Evolutionary conservation across 176 grass and related monocot species (phyloP).

Genomic region (Oryza rufipogon): DNA sequence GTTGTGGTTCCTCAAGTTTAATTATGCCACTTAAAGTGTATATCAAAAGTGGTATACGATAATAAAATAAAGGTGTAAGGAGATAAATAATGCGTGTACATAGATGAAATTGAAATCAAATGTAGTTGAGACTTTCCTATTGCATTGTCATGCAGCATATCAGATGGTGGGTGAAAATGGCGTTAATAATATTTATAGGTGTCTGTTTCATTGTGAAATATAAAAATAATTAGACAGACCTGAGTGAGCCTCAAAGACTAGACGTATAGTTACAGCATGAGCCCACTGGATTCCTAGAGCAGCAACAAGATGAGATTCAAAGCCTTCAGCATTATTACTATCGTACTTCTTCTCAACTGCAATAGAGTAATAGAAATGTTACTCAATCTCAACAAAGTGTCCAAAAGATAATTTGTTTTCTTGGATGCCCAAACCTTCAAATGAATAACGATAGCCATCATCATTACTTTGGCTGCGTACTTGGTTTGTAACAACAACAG

Average conservation of each 20-base stretch:
- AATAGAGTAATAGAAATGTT: constrained; percentile 37
- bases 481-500: constrained; percentile 96
- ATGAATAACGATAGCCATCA: constrained; percentile 71
- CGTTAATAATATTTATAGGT: constrained; percentile 3
- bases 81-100: constrained; percentile 5
- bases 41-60: not conserved
- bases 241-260: constrained; percentile 96
- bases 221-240: constrained; percentile 51
- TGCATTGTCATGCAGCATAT: constrained; percentile 8
- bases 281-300: constrained; percentile 93
- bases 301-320: constrained; percentile 89
- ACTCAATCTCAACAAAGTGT: constrained; percentile 18
- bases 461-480: constrained; percentile 80
- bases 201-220: not conserved
- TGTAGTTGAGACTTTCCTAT: not conserved
- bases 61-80: not conserved
- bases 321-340: constrained; percentile 40
- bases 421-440: constrained; percentile 73
- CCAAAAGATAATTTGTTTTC: constrained; percentile 1
- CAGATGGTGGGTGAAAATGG: not conserved
- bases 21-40: not conserved
- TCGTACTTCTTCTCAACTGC: constrained; percentile 55
- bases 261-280: constrained; percentile 83
- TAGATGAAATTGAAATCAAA: not conserved
- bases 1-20: not conserved